These are phyloP conservation scores for Crepidotus variabilis DNA, from an alignment of 768 basidiomycete species.

Conservation along the genomic window DNA sequence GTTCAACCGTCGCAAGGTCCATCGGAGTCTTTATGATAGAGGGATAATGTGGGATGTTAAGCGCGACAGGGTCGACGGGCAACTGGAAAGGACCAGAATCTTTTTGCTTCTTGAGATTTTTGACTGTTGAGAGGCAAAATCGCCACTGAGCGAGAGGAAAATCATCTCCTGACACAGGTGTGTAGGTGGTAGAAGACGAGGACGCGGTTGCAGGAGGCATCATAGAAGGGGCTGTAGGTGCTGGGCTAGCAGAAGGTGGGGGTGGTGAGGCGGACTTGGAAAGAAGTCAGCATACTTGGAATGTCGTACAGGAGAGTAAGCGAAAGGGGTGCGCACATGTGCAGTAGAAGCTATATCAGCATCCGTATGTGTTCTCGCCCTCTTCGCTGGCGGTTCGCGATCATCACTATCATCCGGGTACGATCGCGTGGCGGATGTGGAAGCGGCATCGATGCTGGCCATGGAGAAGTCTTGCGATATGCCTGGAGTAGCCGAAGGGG, in stretches of 20 bases:
- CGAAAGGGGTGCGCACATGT: constrained; percentile 53
- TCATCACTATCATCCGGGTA: constrained; percentile 47
- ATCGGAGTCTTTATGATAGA: constrained; percentile 87
- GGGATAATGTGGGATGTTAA: constrained; percentile 86
- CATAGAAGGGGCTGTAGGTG: constrained; percentile 25
- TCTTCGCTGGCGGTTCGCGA: constrained; percentile 79
- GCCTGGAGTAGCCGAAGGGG: constrained; percentile 36
- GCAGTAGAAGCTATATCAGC: constrained; percentile 70
- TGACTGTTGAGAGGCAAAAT: constrained; percentile 73
- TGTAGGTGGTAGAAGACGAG: constrained; percentile 14
- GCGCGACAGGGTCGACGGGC: constrained; percentile 85
- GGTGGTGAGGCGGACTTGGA: constrained; percentile 74
- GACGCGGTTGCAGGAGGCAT: constrained; percentile 16
- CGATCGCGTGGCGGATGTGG: constrained; percentile 31
- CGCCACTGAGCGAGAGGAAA: constrained; percentile 75
- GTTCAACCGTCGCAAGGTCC: constrained; percentile 92
- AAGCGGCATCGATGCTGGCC: constrained; percentile 30
- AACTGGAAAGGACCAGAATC: constrained; percentile 77
- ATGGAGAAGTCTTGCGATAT: constrained; percentile 36
- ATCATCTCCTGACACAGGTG: constrained; percentile 8
- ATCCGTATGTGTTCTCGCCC: constrained; percentile 73
- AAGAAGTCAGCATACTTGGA: constrained; percentile 51
- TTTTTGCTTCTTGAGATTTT: constrained; percentile 81
- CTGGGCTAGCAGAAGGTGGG: constrained; percentile 52
- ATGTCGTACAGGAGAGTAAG: constrained; percentile 43